phyloP scores from a whole-genome alignment of 164 flowering plant genomes.

The Stephania cephalantha region DNA sequence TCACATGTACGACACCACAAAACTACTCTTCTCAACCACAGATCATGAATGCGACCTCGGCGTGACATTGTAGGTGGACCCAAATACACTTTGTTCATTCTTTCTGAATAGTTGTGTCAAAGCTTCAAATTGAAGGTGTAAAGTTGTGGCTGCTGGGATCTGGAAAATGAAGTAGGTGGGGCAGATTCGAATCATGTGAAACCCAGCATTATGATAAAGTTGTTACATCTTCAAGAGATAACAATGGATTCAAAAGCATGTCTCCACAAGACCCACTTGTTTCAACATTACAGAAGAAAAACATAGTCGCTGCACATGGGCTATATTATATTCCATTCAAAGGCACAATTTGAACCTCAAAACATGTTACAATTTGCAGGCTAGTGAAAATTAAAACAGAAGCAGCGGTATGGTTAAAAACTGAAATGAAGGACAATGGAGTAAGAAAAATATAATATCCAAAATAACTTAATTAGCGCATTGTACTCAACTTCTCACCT shows the following conservation, averaged over 20 bases:
- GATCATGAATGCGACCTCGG: background rate
- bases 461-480: too few species aligned
- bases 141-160: background rate
- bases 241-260: too few species aligned
- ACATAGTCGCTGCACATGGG: too few species aligned
- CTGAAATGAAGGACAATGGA: constrained; percentile 2
- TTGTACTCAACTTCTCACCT: background rate
- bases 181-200: background rate
- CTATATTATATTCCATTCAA: too few species aligned
- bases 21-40: background rate
- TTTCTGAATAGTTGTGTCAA: too few species aligned
- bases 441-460: background rate
- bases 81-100: background rate
- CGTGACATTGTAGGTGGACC: background rate
- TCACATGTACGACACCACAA: background rate
- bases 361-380: background rate
- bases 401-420: background rate
- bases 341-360: too few species aligned
- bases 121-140: background rate
- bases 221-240: too few species aligned
- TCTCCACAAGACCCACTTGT: too few species aligned
- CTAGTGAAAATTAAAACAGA: too few species aligned
- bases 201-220: too few species aligned
- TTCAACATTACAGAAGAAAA: too few species aligned
- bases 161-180: too few species aligned